Evolutionary conservation across 106 monocot genomes (phyloP).

Genomic region (Dendrobium huoshanense): DNA sequence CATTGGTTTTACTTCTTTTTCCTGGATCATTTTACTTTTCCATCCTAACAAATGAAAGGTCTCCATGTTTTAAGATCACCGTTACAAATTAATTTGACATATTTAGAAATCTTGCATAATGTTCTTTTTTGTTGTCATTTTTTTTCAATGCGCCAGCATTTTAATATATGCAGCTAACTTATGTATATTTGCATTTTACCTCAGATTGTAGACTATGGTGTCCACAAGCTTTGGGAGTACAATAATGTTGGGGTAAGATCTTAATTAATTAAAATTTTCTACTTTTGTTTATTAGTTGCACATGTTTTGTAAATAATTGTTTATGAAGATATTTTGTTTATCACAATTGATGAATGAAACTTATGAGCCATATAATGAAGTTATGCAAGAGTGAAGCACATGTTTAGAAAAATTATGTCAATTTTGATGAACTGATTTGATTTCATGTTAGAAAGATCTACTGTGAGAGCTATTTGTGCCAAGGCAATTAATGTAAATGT

Average conservation of each 20-base stretch:
- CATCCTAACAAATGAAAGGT: neutral
- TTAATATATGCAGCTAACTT: neutral
- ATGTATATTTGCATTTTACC: neutral
- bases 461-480: neutral
- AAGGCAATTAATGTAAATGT: neutral
- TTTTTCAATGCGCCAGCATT: neutral
- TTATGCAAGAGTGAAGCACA: neutral
- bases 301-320: neutral
- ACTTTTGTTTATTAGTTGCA: neutral
- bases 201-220: slow-evolving; percentile 16
- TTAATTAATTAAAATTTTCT: neutral
- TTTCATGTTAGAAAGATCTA: neutral
- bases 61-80: neutral
- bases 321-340: neutral
- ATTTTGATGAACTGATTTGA: neutral
- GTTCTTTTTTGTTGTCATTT: too few relatives aligned
- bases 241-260: slow-evolving; percentile 10
- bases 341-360: neutral
- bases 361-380: neutral
- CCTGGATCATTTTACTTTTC: neutral
- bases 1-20: neutral
- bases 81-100: neutral
- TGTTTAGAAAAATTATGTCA: neutral
- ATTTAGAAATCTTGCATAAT: neutral
- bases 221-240: slow-evolving; percentile 11